Conservation (phyloP, 495 filamentous ascomycete species). For the Penicillium egyptiacum region DNA sequence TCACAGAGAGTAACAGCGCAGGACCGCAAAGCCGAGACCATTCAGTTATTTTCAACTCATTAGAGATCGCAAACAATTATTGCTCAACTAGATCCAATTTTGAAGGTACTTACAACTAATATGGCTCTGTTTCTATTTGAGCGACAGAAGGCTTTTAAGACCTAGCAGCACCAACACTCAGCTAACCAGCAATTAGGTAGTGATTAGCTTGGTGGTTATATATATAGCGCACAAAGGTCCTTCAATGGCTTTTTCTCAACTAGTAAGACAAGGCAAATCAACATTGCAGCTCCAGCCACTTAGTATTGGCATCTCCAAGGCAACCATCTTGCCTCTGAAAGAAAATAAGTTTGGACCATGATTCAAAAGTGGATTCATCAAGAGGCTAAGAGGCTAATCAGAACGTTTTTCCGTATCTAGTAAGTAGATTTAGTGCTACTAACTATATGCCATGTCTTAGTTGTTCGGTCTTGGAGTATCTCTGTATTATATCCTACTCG, state of each 20-base stretch:
- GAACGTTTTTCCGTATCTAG: background rate
- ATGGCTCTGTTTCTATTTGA: background rate
- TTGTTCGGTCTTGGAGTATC: background rate
- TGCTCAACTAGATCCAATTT: background rate
- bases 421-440: background rate
- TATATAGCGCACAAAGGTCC: too few relatives aligned
- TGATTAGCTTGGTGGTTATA: background rate
- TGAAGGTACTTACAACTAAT: background rate
- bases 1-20: constrained; percentile 12
- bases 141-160: background rate
- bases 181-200: background rate
- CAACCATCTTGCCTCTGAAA: background rate
- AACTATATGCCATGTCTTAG: background rate
- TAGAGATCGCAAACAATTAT: background rate
- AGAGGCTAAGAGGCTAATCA: background rate
- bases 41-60: background rate
- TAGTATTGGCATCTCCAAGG: too few relatives aligned
- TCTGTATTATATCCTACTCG: background rate
- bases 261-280: too few relatives aligned
- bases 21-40: constrained; percentile 7
- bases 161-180: background rate
- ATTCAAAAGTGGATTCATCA: background rate
- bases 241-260: too few relatives aligned
- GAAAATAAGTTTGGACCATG: background rate
- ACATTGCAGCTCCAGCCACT: too few relatives aligned